phyloP scores from a whole-genome alignment of 2,329 filamentous ascomycete genomes.

The Aureobasidium sp. region DNA sequence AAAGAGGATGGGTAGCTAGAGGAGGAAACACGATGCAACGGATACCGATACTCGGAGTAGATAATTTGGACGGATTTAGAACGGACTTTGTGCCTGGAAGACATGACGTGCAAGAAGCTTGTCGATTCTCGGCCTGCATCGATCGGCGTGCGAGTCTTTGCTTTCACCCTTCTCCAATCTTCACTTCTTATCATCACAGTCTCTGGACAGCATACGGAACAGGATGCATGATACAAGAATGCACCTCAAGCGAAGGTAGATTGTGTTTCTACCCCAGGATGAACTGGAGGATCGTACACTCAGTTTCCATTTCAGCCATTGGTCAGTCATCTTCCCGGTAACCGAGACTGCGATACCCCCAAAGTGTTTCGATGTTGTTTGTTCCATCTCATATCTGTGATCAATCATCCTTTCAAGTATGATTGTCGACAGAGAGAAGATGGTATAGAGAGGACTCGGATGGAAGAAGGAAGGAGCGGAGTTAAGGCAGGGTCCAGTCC shows the following conservation, averaged over 20 bases:
- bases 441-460: neutral
- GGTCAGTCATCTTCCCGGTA: neutral
- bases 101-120: neutral
- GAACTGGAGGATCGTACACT: neutral
- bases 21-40: neutral
- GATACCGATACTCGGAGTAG: neutral
- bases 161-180: neutral
- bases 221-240: neutral
- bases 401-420: neutral
- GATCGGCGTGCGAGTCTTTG: neutral
- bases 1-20: neutral
- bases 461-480: neutral
- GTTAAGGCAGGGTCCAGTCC: neutral
- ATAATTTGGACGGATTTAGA: neutral
- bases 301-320: neutral
- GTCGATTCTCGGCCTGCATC: slow-evolving; percentile 1
- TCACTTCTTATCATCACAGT: neutral
- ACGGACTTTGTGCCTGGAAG: neutral
- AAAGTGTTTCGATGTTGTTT: neutral
- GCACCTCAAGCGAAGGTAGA: no score
- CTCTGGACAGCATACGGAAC: neutral
- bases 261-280: neutral
- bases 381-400: neutral
- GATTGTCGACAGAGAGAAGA: neutral
- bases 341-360: neutral